phyloP scores from a whole-genome alignment of 1,284 basidiomycete species.

The Ceratobasidium sp. region DNA sequence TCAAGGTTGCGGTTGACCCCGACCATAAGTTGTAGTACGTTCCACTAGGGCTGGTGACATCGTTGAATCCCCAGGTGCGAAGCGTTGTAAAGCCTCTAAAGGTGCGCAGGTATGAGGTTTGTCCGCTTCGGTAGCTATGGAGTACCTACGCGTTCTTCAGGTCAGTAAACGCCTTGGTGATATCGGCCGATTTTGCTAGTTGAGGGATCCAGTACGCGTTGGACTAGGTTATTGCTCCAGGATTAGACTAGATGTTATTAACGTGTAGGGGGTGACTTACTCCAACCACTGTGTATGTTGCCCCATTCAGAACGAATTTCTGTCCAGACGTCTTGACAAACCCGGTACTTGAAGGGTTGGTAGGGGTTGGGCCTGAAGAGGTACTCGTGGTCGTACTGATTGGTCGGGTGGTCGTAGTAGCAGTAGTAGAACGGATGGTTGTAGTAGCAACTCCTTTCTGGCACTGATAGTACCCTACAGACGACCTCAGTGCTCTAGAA shows the following conservation, averaged over 20 bases:
- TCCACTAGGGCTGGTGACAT: constrained; percentile 67
- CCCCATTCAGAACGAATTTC: constrained; percentile 66
- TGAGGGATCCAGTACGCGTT: constrained; percentile 41
- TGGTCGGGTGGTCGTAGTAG: background rate
- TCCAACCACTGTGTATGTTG: constrained; percentile 67
- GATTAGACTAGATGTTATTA: background rate
- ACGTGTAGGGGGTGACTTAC: background rate
- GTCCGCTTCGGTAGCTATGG: too few species aligned
- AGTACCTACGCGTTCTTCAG: constrained; percentile 61
- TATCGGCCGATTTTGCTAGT: constrained; percentile 57
- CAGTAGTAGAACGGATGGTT: constrained; percentile 46
- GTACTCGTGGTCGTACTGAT: background rate
- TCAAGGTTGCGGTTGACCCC: constrained; percentile 67
- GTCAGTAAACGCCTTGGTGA: constrained; percentile 66
- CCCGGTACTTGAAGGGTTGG: constrained; percentile 51
- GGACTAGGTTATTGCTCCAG: background rate
- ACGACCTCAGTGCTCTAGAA: constrained; percentile 4
- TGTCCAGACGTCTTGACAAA: constrained; percentile 63
- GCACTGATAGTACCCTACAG: constrained; percentile 20
- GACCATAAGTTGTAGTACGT: constrained; percentile 71
- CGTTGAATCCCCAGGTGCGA: constrained; percentile 77
- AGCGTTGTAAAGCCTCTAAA: constrained; percentile 66
- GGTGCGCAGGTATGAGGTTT: too few species aligned
- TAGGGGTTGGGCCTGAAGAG: background rate
- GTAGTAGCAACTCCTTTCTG: constrained; percentile 51